These are phyloP conservation scores for Phylloporus rhodoxanthus DNA, from an alignment of 768 basidiomycete species.

Conservation along the genomic window DNA sequence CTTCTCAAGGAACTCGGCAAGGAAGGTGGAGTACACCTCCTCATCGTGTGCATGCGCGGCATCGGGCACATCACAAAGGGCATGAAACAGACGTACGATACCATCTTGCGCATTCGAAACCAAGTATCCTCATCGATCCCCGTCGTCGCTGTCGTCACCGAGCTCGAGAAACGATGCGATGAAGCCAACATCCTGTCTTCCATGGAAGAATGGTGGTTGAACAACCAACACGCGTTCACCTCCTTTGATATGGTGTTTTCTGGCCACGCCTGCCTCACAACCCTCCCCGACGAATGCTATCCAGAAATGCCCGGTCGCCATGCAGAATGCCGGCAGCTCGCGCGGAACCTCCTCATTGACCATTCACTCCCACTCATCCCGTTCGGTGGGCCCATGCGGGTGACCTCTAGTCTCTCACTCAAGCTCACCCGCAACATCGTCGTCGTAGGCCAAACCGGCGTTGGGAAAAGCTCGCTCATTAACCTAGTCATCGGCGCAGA, in stretches of 20 bases:
- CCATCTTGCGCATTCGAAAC: constrained; percentile 16
- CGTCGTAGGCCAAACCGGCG: constrained; percentile 37
- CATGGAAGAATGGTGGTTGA: constrained; percentile 23
- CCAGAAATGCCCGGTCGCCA: constrained; percentile 16
- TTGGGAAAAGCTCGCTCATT: constrained; percentile 20
- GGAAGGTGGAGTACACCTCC: constrained; percentile 22
- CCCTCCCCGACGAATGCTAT: constrained; percentile 16
- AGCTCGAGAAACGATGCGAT: constrained; percentile 20
- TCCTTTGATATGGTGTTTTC: constrained; percentile 12
- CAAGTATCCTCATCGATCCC: constrained; percentile 17
- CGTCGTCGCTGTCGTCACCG: constrained; percentile 23
- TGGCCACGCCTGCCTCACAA: constrained; percentile 23
- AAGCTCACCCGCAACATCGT: constrained; percentile 30
- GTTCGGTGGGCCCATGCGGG: background rate
- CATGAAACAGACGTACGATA: constrained; percentile 19
- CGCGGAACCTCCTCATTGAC: constrained; percentile 19
- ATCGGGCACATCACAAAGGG: constrained; percentile 13
- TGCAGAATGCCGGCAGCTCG: constrained; percentile 14
- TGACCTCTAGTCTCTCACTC: constrained; percentile 9
- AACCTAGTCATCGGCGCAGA: constrained; percentile 15
- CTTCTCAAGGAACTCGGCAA: constrained; percentile 18
- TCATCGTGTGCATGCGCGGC: constrained; percentile 24
- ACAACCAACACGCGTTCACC: background rate
- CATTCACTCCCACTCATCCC: constrained; percentile 13
- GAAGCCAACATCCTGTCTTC: constrained; percentile 8